Percentiles rank a stretch among this genome's conserved stretches.
phyloP scores from a whole-genome alignment of 2,329 filamentous ascomycete genomes.

The Colletotrichum sp. region DNA sequence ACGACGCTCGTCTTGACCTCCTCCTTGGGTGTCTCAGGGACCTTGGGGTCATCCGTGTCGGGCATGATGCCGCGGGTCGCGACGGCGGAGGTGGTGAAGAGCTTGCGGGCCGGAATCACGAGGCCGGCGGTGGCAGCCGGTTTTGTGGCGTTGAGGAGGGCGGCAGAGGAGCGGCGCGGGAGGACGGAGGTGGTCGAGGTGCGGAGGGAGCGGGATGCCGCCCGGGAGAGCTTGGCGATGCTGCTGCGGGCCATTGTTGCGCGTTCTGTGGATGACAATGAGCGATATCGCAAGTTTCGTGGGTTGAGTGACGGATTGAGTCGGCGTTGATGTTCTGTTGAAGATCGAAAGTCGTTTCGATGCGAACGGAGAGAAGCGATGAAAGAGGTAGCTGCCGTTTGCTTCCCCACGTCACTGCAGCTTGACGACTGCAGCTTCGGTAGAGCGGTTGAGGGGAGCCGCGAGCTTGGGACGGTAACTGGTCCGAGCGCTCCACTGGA shows the following conservation, averaged over 20 bases:
- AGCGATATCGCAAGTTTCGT: neutral
- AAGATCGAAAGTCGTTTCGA: neutral
- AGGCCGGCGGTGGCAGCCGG: constrained; percentile 19
- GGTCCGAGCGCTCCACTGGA: neutral
- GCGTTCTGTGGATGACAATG: neutral
- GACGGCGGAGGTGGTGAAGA: constrained; percentile 33
- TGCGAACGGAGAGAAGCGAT: neutral
- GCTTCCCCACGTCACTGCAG: constrained; percentile 21
- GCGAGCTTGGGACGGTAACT: neutral
- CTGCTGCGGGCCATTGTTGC: constrained; percentile 34
- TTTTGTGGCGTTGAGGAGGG: constrained; percentile 6
- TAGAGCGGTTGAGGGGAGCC: neutral
- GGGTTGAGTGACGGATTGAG: neutral
- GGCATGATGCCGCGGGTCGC: constrained; percentile 61
- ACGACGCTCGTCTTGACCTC: constrained; percentile 53
- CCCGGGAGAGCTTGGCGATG: constrained; percentile 42
- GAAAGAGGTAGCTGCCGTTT: neutral
- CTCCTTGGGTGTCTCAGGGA: constrained; percentile 45
- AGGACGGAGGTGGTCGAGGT: constrained; percentile 22
- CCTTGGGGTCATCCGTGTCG: constrained; percentile 58
- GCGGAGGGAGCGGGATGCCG: constrained; percentile 38
- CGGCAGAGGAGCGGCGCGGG: constrained; percentile 1
- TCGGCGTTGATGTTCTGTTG: neutral
- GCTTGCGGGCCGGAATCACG: constrained; percentile 24
- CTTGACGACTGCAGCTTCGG: neutral